Percentiles rank a stretch among this genome's conserved stretches.
phyloP scores from a whole-genome alignment of 805 yeast species.

The Ogataea saltuana region DNA sequence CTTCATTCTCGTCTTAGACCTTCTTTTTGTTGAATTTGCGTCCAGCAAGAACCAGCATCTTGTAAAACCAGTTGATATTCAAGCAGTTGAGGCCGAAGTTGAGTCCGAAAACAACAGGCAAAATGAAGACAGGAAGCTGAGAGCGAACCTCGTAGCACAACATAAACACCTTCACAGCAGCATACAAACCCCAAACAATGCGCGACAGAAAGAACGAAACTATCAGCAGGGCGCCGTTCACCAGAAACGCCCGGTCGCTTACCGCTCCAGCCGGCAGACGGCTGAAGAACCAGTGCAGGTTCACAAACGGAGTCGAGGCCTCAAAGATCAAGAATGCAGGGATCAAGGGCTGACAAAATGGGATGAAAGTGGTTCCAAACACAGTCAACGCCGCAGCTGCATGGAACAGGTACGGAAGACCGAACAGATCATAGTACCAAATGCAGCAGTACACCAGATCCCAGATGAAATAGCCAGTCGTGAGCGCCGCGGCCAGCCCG shows the following conservation, averaged over 20 bases:
- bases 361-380: conserved; percentile 61
- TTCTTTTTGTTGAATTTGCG: conserved; percentile 41
- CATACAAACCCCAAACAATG: conserved; percentile 83
- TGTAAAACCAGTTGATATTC: conserved; percentile 83
- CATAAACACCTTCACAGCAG: conserved; percentile 58
- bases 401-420: conserved; percentile 78
- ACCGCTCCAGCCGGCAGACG: conserved; percentile 70
- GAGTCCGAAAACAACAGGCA: conserved; percentile 51
- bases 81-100: conserved; percentile 65
- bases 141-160: conserved; percentile 42
- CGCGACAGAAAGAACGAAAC: conserved; percentile 73
- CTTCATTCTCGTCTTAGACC: conserved; percentile 3
- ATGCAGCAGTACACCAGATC: conserved; percentile 70
- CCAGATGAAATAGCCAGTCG: conserved; percentile 91
- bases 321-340: conserved; percentile 86
- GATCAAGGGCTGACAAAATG: conserved; percentile 78
- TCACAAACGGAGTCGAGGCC: conserved; percentile 91
- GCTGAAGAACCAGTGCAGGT: conserved; percentile 86
- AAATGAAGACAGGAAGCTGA: conserved; percentile 46
- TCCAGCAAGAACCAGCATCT: conserved; percentile 77
- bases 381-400: conserved; percentile 81
- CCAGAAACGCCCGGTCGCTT: conserved; percentile 49
- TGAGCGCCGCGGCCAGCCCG: conserved; percentile 69
- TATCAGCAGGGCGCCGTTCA: conserved; percentile 75
- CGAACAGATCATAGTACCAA: conserved; percentile 65